Conservation (phyloP, 169 alveolate species). For the Plasmodium vinckei region DNA sequence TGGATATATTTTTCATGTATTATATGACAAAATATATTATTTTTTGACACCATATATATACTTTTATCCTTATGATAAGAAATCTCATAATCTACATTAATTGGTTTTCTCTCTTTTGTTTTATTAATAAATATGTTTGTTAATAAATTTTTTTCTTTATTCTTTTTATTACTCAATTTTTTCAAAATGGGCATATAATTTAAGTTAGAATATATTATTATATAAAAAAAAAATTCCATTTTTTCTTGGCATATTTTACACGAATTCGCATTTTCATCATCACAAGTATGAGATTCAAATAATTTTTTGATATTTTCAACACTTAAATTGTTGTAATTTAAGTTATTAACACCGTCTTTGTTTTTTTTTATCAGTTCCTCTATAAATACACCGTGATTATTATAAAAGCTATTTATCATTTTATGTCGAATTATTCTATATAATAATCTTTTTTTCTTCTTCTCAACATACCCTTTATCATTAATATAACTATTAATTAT, state of each 20-base stretch:
- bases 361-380: slow-evolving; percentile 54
- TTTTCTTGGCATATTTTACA: slow-evolving; percentile 57
- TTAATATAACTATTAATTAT: slow-evolving; percentile 23
- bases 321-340: slow-evolving; percentile 14
- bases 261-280: background rate
- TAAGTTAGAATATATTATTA: slow-evolving; percentile 35
- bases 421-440: slow-evolving; percentile 65
- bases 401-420: slow-evolving; percentile 50
- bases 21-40: slow-evolving; percentile 63
- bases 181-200: slow-evolving; percentile 38
- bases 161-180: slow-evolving; percentile 1
- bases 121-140: slow-evolving; percentile 44
- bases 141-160: slow-evolving; percentile 16
- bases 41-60: slow-evolving; percentile 60
- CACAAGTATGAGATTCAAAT: slow-evolving; percentile 34
- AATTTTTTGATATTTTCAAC: slow-evolving; percentile 47
- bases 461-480: slow-evolving; percentile 32
- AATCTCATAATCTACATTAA: slow-evolving; percentile 70
- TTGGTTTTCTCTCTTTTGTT: slow-evolving; percentile 41
- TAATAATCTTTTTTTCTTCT: slow-evolving; percentile 45
- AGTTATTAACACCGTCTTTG: background rate
- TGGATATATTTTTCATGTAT: slow-evolving; percentile 64
- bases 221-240: slow-evolving; percentile 45
- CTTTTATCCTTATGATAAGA: slow-evolving; percentile 27
- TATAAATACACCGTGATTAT: slow-evolving; percentile 46